These are phyloP conservation scores for Lasiodiplodia theobromae DNA, from an alignment of 2,329 filamentous ascomycete genomes.

Conservation along the genomic window DNA sequence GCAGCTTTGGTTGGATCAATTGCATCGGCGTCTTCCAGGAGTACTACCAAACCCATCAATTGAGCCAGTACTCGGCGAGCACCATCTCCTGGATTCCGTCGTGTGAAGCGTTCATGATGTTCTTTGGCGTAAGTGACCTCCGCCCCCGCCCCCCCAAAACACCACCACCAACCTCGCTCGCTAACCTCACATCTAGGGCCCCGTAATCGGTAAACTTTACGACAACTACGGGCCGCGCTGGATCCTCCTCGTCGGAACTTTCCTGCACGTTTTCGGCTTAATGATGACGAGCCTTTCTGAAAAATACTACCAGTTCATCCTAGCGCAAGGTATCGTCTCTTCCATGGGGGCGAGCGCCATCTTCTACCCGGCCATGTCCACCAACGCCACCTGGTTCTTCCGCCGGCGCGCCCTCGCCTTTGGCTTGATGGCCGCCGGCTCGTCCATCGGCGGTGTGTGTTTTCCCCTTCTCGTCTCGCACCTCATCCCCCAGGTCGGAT, in stretches of 20 bases:
- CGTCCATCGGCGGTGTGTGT: constrained; percentile 62
- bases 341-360: constrained; percentile 59
- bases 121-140: constrained; percentile 51
- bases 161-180: neutral
- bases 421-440: constrained; percentile 54
- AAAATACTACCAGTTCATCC: constrained; percentile 64
- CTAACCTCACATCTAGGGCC: constrained; percentile 52
- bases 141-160: neutral
- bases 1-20: constrained; percentile 53
- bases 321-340: constrained; percentile 62
- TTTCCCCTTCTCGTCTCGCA: constrained; percentile 68
- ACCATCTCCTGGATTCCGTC: constrained; percentile 57
- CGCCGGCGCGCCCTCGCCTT: constrained; percentile 57
- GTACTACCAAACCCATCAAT: constrained; percentile 55
- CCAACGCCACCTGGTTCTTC: constrained; percentile 58
- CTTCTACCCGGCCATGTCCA: constrained; percentile 56
- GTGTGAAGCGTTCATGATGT: constrained; percentile 57
- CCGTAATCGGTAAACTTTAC: constrained; percentile 68
- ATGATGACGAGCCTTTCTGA: constrained; percentile 68
- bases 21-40: constrained; percentile 55
- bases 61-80: constrained; percentile 47
- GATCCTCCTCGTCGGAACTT: constrained; percentile 60
- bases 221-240: constrained; percentile 68
- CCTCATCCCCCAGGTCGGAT: constrained; percentile 61
- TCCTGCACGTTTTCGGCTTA: constrained; percentile 66